Evolutionary conservation across 2,329 filamentous ascomycete species (phyloP).

Genomic region (Exophiala xenobiotica): DNA sequence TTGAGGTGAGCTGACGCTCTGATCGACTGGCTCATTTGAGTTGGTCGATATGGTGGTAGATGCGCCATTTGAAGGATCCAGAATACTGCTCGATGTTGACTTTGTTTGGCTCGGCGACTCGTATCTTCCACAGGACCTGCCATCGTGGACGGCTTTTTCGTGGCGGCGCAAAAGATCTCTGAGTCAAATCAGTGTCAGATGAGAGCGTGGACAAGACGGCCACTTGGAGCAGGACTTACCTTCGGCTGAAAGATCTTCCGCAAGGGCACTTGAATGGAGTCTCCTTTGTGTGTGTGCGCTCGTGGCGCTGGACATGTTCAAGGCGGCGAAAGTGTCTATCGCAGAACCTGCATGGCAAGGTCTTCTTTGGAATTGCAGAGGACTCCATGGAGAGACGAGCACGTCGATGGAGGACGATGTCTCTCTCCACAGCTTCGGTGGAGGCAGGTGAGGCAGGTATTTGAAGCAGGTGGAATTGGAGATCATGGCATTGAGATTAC

Average conservation of each 20-base stretch:
- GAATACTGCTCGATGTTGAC: not conserved
- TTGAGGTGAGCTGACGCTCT: not conserved
- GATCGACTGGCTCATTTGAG: not conserved
- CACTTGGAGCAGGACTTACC: not conserved
- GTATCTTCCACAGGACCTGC: not conserved
- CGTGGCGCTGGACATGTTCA: slow-evolving; percentile 8
- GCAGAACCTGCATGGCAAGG: slow-evolving; percentile 7
- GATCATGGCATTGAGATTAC: too few species aligned
- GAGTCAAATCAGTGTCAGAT: not conserved
- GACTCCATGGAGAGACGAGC: not conserved
- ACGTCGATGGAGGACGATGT: not conserved
- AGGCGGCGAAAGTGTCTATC: slow-evolving; percentile 3
- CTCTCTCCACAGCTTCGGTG: not conserved
- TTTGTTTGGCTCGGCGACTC: not conserved
- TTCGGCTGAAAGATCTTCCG: slow-evolving; percentile 2
- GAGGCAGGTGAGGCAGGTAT: too few species aligned
- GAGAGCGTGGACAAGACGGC: not conserved
- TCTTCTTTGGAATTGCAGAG: not conserved
- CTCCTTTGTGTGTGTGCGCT: slow-evolving; percentile 8
- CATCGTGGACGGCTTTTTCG: not conserved
- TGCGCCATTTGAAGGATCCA: not conserved
- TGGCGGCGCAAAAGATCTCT: slow-evolving; percentile 7
- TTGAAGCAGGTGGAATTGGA: too few species aligned
- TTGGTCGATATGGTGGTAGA: not conserved
- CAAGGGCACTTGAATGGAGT: slow-evolving; percentile 8